These are phyloP conservation scores for Miscanthus sacchariflorus DNA, from an alignment of 202 grass and related monocot genomes.

Conservation along the genomic window DNA sequence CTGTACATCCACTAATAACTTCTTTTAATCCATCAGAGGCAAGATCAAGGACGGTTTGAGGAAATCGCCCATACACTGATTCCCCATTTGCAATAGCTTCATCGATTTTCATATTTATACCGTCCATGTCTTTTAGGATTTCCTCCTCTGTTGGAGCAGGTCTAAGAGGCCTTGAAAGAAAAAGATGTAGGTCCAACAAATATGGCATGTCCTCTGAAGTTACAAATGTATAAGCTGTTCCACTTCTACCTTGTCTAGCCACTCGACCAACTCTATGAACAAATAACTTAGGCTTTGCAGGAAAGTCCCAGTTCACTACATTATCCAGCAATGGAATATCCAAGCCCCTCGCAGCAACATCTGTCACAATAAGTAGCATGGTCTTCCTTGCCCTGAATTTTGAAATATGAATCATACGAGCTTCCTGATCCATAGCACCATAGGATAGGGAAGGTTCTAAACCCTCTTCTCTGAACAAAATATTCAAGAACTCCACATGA, in stretches of 20 bases:
- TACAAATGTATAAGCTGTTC: constrained; percentile 95
- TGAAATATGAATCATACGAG: constrained; percentile 85
- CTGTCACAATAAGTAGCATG: constrained; percentile 97
- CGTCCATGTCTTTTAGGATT: constrained; percentile 74
- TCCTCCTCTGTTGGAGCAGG: constrained; percentile 92
- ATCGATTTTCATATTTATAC: constrained; percentile 70
- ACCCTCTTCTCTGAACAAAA: constrained; percentile 88
- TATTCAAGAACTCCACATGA: constrained; percentile 95
- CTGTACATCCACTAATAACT: constrained; percentile 65
- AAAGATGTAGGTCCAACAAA: constrained; percentile 93
- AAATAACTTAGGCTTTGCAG: constrained; percentile 95
- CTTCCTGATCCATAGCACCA: constrained; percentile 99
- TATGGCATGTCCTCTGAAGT: constrained; percentile 84
- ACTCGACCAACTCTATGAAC: constrained; percentile 92
- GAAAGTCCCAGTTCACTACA: constrained; percentile 98
- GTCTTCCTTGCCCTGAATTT: constrained; percentile 89
- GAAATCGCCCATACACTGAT: constrained; percentile 93
- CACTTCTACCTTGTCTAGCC: constrained; percentile 87
- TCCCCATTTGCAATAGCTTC: constrained; percentile 78
- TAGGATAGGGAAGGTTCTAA: constrained; percentile 85
- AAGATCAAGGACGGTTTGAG: constrained; percentile 87
- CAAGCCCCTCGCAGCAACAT: constrained; percentile 95
- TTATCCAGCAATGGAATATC: constrained; percentile 99
- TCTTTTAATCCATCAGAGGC: constrained; percentile 85
- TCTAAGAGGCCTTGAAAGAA: constrained; percentile 88